Percentiles rank a stretch among this genome's conserved stretches.
Evolutionary conservation across 2,329 filamentous ascomycete species (phyloP).

Genomic region (Chaetoscypha palmicola): DNA sequence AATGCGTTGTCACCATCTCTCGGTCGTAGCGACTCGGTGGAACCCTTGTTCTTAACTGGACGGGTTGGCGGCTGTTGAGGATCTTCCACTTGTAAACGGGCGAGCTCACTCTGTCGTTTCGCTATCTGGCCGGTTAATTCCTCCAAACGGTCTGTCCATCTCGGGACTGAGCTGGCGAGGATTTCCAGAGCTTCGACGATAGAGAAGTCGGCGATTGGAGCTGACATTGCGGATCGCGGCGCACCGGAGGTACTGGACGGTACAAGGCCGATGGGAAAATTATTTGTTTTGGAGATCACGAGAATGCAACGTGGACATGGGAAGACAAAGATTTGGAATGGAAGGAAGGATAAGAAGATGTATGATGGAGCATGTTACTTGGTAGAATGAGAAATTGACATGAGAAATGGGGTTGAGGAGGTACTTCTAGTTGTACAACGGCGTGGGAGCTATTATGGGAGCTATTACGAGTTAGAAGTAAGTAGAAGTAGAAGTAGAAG

Average conservation of each 20-base stretch:
- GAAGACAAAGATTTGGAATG: neutral
- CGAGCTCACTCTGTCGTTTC: conserved; percentile 54
- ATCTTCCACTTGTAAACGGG: conserved; percentile 36
- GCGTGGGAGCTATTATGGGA: no score
- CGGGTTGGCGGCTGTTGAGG: conserved; percentile 28
- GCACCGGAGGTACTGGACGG: neutral
- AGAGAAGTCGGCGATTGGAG: conserved; percentile 16
- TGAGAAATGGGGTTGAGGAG: no score
- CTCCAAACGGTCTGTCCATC: conserved; percentile 53
- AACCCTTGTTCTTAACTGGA: conserved; percentile 31
- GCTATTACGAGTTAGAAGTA: neutral
- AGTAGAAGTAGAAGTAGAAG: neutral
- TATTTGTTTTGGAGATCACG: neutral
- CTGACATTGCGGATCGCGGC: conserved; percentile 1
- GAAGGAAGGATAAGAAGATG: neutral
- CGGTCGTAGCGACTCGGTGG: conserved; percentile 30
- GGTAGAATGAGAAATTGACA: no score
- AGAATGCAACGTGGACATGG: neutral
- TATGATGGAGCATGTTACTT: no score
- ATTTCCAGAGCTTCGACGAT: conserved; percentile 49
- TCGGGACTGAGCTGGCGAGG: conserved; percentile 49
- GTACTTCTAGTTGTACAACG: no score
- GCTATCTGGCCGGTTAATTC: conserved; percentile 55
- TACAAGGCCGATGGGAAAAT: no score
- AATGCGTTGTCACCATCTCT: conserved; percentile 23